phyloP scores from a whole-genome alignment of 2,329 filamentous ascomycete species.

The Cyanodermella asteris region DNA sequence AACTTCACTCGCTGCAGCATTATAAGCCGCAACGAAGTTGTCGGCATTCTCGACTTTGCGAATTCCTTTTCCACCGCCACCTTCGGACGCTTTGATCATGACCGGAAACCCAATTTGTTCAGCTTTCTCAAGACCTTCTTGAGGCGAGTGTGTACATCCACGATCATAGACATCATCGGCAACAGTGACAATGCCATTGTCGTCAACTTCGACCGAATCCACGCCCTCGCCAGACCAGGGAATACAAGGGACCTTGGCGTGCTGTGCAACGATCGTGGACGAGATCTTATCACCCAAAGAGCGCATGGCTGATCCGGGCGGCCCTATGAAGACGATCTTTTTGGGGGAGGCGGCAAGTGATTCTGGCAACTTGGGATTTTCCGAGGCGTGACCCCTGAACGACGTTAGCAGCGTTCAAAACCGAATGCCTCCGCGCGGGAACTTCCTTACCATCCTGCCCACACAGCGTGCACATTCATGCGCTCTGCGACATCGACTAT shows the following conservation, averaged over 20 bases:
- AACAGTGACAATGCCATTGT: slow-evolving; percentile 77
- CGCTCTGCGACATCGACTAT: slow-evolving; percentile 98
- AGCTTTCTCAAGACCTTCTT: slow-evolving; percentile 75
- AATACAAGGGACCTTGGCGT: slow-evolving; percentile 88
- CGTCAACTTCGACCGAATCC: slow-evolving; percentile 54
- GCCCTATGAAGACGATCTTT: slow-evolving; percentile 98
- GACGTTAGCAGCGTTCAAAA: slow-evolving; percentile 6
- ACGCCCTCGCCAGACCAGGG: slow-evolving; percentile 98
- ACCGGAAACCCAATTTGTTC: slow-evolving; percentile 89
- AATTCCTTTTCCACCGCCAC: slow-evolving; percentile 97
- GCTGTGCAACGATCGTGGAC: slow-evolving; percentile 95
- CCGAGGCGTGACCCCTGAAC: slow-evolving; percentile 78
- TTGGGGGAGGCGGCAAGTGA: slow-evolving; percentile 88
- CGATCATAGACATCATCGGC: slow-evolving; percentile 65
- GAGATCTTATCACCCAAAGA: slow-evolving; percentile 99
- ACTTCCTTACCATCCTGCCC: slow-evolving; percentile 78
- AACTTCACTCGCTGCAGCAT: slow-evolving; percentile 90
- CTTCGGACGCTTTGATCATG: slow-evolving; percentile 99
- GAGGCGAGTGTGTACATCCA: slow-evolving; percentile 72
- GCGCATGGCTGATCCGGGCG: slow-evolving; percentile 93
- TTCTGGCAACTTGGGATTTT: slow-evolving; percentile 94
- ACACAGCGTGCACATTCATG: slow-evolving; percentile 95
- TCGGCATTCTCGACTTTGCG: slow-evolving; percentile 78
- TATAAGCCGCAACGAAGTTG: slow-evolving; percentile 71
- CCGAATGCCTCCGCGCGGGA: neutral